phyloP scores from a whole-genome alignment of 441 rosid species.

The Populus hybrid region DNA sequence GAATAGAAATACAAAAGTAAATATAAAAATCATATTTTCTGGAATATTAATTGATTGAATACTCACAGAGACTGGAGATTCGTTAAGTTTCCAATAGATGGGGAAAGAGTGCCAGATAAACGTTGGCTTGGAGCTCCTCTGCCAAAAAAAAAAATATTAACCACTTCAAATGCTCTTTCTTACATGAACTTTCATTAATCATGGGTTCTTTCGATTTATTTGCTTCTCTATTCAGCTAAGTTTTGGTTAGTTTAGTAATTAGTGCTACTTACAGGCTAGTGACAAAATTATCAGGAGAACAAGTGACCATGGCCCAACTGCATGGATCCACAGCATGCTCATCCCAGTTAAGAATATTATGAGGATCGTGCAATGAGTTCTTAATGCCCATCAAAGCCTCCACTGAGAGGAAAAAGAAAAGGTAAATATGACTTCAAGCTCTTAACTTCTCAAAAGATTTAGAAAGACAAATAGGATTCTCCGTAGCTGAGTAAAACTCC shows the following conservation, averaged over 20 bases:
- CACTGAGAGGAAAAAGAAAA: slow-evolving; percentile 39
- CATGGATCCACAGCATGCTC: slow-evolving; percentile 94
- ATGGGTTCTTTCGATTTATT: neutral
- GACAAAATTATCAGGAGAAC: slow-evolving; percentile 76
- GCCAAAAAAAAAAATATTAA: slow-evolving; percentile 23
- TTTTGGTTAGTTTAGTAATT: neutral
- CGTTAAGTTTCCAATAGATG: slow-evolving; percentile 82
- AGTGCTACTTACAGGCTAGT: slow-evolving; percentile 58
- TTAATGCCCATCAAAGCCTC: slow-evolving; percentile 77
- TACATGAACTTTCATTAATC: neutral
- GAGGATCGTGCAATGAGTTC: slow-evolving; percentile 69
- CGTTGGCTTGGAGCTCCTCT: slow-evolving; percentile 94
- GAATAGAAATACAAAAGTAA: neutral
- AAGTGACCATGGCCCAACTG: slow-evolving; percentile 87
- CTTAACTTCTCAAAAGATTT: neutral
- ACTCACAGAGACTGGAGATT: slow-evolving; percentile 88
- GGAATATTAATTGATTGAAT: slow-evolving; percentile 2
- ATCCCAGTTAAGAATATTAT: slow-evolving; percentile 83
- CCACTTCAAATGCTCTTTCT: neutral
- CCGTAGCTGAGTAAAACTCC: neutral
- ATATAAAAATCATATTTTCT: neutral
- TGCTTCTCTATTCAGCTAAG: neutral
- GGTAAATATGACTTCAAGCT: slow-evolving; percentile 1
- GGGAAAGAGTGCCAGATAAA: slow-evolving; percentile 77
- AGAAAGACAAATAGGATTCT: neutral